Evolutionary conservation across 2,329 filamentous ascomycete species (phyloP), one percentile per base, ranked within the genome.

Genomic region (Cladophialophora yegresii): DNA sequence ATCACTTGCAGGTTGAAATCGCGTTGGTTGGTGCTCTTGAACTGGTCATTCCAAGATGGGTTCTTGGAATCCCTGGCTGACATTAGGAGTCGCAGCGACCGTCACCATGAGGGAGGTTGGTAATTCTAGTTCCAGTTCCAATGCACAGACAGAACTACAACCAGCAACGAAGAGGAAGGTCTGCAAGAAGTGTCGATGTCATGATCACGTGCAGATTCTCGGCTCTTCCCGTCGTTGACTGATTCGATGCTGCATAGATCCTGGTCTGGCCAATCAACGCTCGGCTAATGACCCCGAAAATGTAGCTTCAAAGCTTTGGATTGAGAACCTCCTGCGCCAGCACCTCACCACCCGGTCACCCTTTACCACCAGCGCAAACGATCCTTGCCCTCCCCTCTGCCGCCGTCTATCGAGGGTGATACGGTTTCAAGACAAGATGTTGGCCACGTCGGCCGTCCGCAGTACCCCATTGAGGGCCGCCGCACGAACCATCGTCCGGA

Each of bases 401-500:
- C 65, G 58, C 54, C 67, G 62, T 66, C 66, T 63, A 61, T 65
- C 64, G 49, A 67, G 64, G 56, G 58, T 50, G 64, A 45, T 61
- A 63, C 56, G 65, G 59, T 64, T 63, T 64, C 49, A 59, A 43
- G 63, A 61, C 85, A 89, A 80, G 79, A 97, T 98, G 93, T 88
- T 97, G 86, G 90, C 91, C 83, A 90, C 92, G 86, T 92, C 92
- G 82, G 87, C 87, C 83, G 83, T 96, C 85, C 92, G 92, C 85
- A 88, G 90, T 80, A 86, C 90, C 87, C 92, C 92, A 87, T 85
- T 89, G 77, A 85, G 92, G 84, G 89, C 88, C 84, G 84, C 88
- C 80, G 86, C 89, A 76, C 84, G 87, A 83, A 89, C 89, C 84
- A 85, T 86, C 80, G 84, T 88, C 78, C 83, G 87, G 79, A 86